phyloP scores from a whole-genome alignment of 2,329 filamentous ascomycete genomes.

The Rhynchosporium secalis region DNA sequence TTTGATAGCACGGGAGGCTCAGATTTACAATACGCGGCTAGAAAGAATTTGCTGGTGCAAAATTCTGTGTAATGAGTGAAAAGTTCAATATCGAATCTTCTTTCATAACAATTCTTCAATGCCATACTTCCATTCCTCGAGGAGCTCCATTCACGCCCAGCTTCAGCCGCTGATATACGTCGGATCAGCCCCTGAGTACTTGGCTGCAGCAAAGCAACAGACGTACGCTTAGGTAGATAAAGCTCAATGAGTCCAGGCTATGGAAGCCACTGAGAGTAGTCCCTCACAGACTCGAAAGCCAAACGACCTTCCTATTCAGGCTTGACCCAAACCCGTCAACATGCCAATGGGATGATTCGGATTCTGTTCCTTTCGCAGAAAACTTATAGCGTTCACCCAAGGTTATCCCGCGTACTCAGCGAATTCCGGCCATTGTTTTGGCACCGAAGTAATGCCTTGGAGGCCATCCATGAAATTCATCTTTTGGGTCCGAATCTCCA shows the following conservation, averaged over 20 bases:
- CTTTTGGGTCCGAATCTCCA: background rate
- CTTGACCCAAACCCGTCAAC: background rate
- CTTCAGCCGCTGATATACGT: too few species aligned
- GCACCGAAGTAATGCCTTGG: too few species aligned
- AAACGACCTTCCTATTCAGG: background rate
- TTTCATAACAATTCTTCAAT: background rate
- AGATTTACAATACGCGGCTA: background rate
- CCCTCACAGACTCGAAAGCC: background rate
- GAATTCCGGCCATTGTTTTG: too few species aligned
- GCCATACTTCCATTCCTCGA: background rate
- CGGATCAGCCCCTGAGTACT: background rate
- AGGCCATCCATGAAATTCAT: background rate
- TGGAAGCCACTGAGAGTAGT: background rate
- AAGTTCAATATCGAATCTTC: background rate
- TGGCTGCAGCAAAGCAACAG: background rate
- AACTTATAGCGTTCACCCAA: too few species aligned
- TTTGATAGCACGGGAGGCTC: background rate
- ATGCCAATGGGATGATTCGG: too few species aligned
- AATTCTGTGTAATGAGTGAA: slow-evolving; percentile 16
- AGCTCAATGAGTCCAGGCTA: background rate
- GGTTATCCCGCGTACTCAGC: too few species aligned
- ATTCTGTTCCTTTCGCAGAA: too few species aligned
- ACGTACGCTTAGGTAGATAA: background rate
- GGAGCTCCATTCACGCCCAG: background rate
- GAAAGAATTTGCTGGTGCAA: slow-evolving; percentile 14